Conservation (phyloP, 2,329 filamentous ascomycete genomes). For the Fusarium papillatum region DNA sequence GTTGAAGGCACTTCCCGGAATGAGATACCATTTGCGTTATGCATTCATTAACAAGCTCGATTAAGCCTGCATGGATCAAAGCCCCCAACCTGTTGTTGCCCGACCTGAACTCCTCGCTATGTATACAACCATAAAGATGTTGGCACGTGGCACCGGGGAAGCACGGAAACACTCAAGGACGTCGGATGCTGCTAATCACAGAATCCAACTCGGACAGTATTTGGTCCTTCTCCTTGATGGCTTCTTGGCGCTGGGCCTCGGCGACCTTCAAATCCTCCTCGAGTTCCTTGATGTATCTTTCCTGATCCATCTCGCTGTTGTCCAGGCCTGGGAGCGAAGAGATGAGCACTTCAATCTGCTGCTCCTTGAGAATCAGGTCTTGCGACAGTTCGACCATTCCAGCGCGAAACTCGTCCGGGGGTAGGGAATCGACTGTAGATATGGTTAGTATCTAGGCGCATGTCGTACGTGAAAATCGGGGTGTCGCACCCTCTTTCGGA, state of each 20-base stretch:
- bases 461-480: not conserved
- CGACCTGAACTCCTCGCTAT: constrained; percentile 39
- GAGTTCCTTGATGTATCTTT: constrained; percentile 73
- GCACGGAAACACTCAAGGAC: constrained; percentile 59
- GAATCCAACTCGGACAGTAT: constrained; percentile 71
- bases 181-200: constrained; percentile 71
- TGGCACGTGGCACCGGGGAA: not conserved
- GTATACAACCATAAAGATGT: constrained; percentile 12
- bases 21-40: constrained; percentile 30
- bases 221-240: constrained; percentile 73
- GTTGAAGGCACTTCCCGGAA: constrained; percentile 25
- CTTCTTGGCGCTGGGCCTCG: constrained; percentile 73
- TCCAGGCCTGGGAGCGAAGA: constrained; percentile 82
- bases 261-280: constrained; percentile 75
- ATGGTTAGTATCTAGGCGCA: not conserved
- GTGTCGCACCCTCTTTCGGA: constrained; percentile 63
- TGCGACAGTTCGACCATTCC: constrained; percentile 80
- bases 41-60: constrained; percentile 7
- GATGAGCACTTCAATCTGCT: constrained; percentile 86
- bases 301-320: constrained; percentile 83
- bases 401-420: constrained; percentile 74
- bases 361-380: constrained; percentile 84
- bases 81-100: not conserved
- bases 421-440: constrained; percentile 69
- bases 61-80: not conserved